These are phyloP conservation scores for Lactarius indigo DNA, from an alignment of 768 basidiomycete species.

Conservation along the genomic window DNA sequence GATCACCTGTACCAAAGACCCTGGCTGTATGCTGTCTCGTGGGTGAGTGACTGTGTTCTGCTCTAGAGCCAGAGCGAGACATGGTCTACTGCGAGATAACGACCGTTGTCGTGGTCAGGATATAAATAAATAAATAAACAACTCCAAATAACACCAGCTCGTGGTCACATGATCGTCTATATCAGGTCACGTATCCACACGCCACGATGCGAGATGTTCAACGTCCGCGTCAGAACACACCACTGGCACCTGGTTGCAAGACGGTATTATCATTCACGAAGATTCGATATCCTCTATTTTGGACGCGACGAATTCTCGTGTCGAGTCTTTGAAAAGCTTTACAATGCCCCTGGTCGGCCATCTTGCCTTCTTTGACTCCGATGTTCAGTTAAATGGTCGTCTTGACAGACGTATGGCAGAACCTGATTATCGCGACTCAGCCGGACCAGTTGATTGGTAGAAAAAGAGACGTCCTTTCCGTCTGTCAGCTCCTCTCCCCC, in stretches of 20 bases:
- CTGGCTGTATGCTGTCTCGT: conserved; percentile 5
- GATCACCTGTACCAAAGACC: conserved; percentile 16
- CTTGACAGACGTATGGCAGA: conserved; percentile 69
- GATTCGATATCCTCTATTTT: conserved; percentile 79
- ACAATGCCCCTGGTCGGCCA: conserved; percentile 54
- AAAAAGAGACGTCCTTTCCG: conserved; percentile 50
- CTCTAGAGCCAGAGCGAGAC: conserved; percentile 15
- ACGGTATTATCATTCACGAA: conserved; percentile 26
- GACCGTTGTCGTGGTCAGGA: neutral
- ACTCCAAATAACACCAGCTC: conserved; percentile 10
- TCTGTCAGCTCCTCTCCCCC: conserved; percentile 43
- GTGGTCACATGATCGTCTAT: neutral
- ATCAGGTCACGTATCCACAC: conserved; percentile 1
- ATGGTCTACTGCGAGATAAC: neutral
- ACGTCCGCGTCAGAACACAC: neutral
- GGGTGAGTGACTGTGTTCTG: conserved; percentile 9
- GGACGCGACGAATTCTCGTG: conserved; percentile 90
- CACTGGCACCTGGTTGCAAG: neutral
- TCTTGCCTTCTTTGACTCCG: conserved; percentile 18
- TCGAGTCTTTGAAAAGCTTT: conserved; percentile 59
- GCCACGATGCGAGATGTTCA: neutral
- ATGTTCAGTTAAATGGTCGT: neutral
- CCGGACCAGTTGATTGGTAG: conserved; percentile 64
- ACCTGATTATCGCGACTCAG: conserved; percentile 65
- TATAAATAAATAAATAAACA: conserved; percentile 2